Conservation (phyloP, 75 land plant genomes). For the Pinus taeda region DNA sequence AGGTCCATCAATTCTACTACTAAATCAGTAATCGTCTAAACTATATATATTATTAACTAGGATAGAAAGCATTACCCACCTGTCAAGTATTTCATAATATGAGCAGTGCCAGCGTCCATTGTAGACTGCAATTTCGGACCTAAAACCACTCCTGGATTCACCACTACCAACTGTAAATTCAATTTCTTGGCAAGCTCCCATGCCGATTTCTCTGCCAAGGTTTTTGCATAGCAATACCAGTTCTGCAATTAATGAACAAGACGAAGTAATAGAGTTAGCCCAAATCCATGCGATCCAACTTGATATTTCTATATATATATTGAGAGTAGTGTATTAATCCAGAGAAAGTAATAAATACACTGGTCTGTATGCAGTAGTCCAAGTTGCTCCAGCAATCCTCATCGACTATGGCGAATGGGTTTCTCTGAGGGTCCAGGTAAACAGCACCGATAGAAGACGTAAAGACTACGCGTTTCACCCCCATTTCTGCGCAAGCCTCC, state of each 20-base stretch:
- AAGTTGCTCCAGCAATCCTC: conserved; percentile 53
- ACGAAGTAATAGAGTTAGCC: neutral
- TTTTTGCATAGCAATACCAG: conserved; percentile 56
- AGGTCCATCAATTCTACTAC: neutral
- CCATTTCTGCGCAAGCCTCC: conserved; percentile 17
- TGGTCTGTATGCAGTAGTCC: conserved; percentile 30
- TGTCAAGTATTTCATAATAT: conserved; percentile 35
- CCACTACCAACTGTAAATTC: conserved; percentile 33
- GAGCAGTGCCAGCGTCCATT: conserved; percentile 34
- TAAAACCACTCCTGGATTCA: conserved; percentile 38
- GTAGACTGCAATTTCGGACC: conserved; percentile 48
- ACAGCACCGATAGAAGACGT: conserved; percentile 47
- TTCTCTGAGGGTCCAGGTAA: conserved; percentile 27
- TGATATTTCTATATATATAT: neutral
- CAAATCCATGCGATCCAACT: neutral
- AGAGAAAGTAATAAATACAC: conserved; percentile 9
- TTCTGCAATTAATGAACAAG: conserved; percentile 22
- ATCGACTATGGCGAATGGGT: conserved; percentile 16
- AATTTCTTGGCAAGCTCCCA: conserved; percentile 31
- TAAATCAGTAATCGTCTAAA: neutral
- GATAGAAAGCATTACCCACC: neutral
- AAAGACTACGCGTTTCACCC: conserved; percentile 39
- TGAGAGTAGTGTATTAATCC: neutral
- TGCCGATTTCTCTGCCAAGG: conserved; percentile 42
- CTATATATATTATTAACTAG: neutral